Conservation (phyloP, 148 eudicot species). For the Persicaria tinctoria region DNA sequence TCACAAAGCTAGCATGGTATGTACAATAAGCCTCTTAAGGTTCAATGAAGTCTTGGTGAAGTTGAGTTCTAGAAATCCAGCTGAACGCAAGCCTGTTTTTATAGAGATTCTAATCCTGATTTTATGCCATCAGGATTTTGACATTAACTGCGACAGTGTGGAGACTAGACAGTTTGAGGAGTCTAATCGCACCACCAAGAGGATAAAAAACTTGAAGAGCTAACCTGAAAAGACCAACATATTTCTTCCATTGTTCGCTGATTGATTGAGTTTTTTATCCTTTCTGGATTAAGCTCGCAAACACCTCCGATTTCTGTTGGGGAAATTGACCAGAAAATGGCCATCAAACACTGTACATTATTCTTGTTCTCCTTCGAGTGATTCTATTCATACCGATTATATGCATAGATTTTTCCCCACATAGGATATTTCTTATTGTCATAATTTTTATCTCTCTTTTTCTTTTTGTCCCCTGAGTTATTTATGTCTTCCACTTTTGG, state of each 20-base stretch:
- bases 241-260: conserved; percentile 21
- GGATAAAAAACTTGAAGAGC: conserved; percentile 52
- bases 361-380: not conserved
- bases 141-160: conserved; percentile 13
- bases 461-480: not conserved
- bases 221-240: conserved; percentile 15
- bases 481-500: conserved; percentile 11
- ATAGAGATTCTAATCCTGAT: not conserved
- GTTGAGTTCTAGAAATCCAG: not conserved
- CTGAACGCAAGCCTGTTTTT: not conserved
- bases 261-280: conserved; percentile 39
- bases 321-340: not conserved
- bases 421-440: not conserved
- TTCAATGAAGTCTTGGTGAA: too few relatives aligned
- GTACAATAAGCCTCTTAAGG: not conserved
- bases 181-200: conserved; percentile 47
- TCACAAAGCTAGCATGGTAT: conserved; percentile 44
- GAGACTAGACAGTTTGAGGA: conserved; percentile 20
- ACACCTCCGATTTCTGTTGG: not conserved
- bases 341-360: conserved; percentile 8
- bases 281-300: conserved; percentile 11
- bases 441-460: not conserved
- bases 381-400: not conserved
- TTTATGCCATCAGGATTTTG: conserved; percentile 30
- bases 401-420: conserved; percentile 6